Conservation (phyloP, 1,139 yeast genomes). For the Diutina siamensis region DNA sequence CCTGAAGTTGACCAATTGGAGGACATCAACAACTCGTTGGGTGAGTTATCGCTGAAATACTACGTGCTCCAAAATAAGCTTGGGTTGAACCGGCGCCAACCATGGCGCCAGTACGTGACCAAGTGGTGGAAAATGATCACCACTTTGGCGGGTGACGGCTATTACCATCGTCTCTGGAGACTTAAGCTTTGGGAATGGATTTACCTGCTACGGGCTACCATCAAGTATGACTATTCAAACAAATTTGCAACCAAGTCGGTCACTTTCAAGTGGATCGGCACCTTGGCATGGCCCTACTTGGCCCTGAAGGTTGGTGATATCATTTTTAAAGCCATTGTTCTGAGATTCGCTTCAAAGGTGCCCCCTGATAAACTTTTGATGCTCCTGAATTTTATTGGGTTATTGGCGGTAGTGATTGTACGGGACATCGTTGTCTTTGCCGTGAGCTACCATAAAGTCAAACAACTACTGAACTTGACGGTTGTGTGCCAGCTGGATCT, state of each 20-base stretch:
- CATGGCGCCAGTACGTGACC: constrained; percentile 10
- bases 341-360: constrained; percentile 11
- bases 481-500: background rate
- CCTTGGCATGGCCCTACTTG: constrained; percentile 30
- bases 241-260: constrained; percentile 17
- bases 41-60: background rate
- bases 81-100: background rate
- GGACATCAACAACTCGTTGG: constrained; percentile 2
- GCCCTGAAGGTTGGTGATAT: constrained; percentile 24
- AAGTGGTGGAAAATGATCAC: constrained; percentile 6
- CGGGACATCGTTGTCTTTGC: constrained; percentile 28
- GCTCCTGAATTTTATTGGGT: constrained; percentile 34
- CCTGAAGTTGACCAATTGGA: constrained; percentile 20
- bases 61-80: background rate
- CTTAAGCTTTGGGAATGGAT: constrained; percentile 10
- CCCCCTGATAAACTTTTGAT: constrained; percentile 31
- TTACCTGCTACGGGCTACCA: constrained; percentile 21
- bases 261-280: constrained; percentile 20
- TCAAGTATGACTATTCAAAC: constrained; percentile 25
- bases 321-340: constrained; percentile 11
- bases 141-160: constrained; percentile 7
- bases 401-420: constrained; percentile 22
- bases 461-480: constrained; percentile 13
- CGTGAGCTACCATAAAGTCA: constrained; percentile 19
- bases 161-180: constrained; percentile 10